These are phyloP conservation scores for Amanita brunnescens DNA, from an alignment of 768 basidiomycete species.

Conservation along the genomic window DNA sequence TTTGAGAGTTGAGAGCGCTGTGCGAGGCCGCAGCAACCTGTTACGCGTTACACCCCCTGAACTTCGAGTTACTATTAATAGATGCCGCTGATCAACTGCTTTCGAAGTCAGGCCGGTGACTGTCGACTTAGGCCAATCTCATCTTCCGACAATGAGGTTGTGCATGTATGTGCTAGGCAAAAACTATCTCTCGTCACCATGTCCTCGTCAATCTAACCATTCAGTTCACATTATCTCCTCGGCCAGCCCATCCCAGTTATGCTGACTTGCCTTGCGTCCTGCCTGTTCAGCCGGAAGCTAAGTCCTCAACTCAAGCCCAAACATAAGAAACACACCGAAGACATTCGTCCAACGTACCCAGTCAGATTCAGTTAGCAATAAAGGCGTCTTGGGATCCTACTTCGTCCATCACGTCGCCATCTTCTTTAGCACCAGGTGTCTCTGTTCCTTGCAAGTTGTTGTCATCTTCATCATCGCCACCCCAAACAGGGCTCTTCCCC, in stretches of 20 bases:
- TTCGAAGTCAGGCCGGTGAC: too few relatives aligned
- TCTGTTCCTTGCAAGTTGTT: constrained; percentile 55
- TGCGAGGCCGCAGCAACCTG: too few relatives aligned
- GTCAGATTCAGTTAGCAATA: constrained; percentile 48
- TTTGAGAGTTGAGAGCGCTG: too few relatives aligned
- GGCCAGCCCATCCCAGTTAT: constrained; percentile 59
- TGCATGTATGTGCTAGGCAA: too few relatives aligned
- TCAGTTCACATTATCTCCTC: constrained; percentile 68
- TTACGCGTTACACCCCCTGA: too few relatives aligned
- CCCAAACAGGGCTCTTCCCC: constrained; percentile 23
- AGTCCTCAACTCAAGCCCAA: not conserved
- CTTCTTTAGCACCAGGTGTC: constrained; percentile 30
- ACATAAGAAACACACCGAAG: constrained; percentile 40
- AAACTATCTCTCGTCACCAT: too few relatives aligned
- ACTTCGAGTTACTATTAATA: too few relatives aligned
- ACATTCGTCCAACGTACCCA: constrained; percentile 68
- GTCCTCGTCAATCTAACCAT: constrained; percentile 49
- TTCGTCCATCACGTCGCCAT: constrained; percentile 51
- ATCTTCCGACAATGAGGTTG: too few relatives aligned
- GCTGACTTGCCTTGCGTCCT: constrained; percentile 59
- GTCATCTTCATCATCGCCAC: constrained; percentile 34
- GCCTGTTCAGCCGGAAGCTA: constrained; percentile 79
- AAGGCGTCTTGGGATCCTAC: constrained; percentile 77
- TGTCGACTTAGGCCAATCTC: too few relatives aligned
- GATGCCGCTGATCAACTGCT: too few relatives aligned